These are phyloP conservation scores for Chlorella sp. DNA, from an alignment of 139 green algal species.

Conservation along the genomic window DNA sequence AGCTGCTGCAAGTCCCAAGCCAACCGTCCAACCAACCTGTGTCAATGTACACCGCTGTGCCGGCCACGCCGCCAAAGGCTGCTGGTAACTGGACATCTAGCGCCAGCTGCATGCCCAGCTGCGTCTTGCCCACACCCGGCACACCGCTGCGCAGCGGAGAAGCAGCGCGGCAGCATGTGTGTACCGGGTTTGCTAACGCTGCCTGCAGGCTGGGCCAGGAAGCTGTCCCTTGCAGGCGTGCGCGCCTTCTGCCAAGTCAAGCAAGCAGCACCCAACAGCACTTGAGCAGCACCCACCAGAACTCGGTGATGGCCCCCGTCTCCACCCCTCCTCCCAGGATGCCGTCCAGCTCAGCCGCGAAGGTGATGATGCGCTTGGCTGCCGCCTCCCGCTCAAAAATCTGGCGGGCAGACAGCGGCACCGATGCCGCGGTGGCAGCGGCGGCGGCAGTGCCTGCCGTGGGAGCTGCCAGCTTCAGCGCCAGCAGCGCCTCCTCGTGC, in stretches of 20 bases:
- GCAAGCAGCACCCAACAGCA: no score
- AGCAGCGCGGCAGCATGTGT: no score
- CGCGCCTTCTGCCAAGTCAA: no score
- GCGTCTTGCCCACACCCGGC: constrained; percentile 89
- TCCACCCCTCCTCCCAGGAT: constrained; percentile 76
- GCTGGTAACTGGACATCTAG: constrained; percentile 79
- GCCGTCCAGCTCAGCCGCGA: constrained; percentile 64
- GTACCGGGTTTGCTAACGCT: no score
- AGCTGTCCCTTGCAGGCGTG: no score
- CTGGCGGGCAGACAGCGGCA: constrained; percentile 34
- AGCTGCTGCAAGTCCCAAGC: background rate
- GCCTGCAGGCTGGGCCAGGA: no score
- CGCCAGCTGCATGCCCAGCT: constrained; percentile 80
- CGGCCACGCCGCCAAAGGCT: constrained; percentile 65
- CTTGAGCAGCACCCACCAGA: constrained; percentile 54
- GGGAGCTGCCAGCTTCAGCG: constrained; percentile 32
- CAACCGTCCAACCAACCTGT: background rate
- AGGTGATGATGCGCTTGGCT: constrained; percentile 60
- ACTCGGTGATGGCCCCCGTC: constrained; percentile 74
- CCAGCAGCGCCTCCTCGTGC: constrained; percentile 47
- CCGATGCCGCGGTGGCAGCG: background rate
- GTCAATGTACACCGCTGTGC: constrained; percentile 87
- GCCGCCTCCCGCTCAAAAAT: constrained; percentile 22
- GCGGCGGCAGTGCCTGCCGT: background rate
- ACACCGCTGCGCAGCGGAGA: constrained; percentile 57